Percentiles rank a stretch among this genome's conserved stretches.
Conservation (phyloP, 345 rosid species). For the Acer yangbiense region DNA sequence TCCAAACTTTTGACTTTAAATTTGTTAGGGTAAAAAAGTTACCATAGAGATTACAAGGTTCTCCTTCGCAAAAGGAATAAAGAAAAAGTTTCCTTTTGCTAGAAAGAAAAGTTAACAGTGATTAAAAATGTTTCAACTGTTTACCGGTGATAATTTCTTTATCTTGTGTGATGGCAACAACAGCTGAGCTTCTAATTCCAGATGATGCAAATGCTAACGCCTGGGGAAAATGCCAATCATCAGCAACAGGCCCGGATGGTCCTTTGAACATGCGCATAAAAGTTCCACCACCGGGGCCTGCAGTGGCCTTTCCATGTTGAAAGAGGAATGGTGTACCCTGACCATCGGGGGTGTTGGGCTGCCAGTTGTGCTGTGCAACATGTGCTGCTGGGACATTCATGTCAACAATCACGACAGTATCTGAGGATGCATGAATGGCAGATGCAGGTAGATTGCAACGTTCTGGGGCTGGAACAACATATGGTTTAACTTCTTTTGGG, state of each 20-base stretch:
- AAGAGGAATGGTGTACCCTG: slow-evolving; percentile 93
- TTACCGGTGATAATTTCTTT: slow-evolving; percentile 88
- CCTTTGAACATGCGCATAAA: slow-evolving; percentile 94
- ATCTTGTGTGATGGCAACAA: slow-evolving; percentile 78
- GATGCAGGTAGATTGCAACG: slow-evolving; percentile 98
- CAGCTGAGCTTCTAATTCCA: slow-evolving; percentile 78
- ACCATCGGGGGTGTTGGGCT: slow-evolving; percentile 96
- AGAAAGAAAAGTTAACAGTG: neutral
- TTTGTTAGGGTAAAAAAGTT: neutral
- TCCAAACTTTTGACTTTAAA: neutral
- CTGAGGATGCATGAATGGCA: slow-evolving; percentile 86
- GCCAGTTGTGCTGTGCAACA: slow-evolving; percentile 93
- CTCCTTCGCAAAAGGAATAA: neutral
- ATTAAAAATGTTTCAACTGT: neutral
- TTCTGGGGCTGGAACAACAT: slow-evolving; percentile 73
- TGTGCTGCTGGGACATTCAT: slow-evolving; percentile 90
- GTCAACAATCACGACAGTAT: slow-evolving; percentile 75
- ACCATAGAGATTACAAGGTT: neutral
- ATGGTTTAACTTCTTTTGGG: slow-evolving; percentile 82
- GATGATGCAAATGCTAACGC: slow-evolving; percentile 88
- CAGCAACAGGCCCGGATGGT: slow-evolving; percentile 56
- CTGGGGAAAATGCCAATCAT: slow-evolving; percentile 84
- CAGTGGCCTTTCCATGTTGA: slow-evolving; percentile 75
- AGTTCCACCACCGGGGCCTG: slow-evolving; percentile 69
- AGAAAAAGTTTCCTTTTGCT: neutral